phyloP scores from a whole-genome alignment of 2,329 filamentous ascomycete species.

The Xylaria sp. region DNA sequence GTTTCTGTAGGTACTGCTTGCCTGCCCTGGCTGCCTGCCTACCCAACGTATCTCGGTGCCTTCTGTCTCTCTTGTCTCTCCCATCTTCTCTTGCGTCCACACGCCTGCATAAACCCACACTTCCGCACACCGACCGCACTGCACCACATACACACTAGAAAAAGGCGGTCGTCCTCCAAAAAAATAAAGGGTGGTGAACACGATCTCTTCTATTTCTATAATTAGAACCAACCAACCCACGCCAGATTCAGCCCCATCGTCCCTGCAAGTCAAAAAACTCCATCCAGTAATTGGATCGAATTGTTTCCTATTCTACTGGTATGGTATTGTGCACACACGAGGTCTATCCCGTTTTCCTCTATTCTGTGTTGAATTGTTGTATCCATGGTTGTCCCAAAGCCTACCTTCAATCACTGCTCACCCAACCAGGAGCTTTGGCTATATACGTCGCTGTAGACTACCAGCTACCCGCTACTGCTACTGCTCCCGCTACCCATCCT shows the following conservation, averaged over 20 bases:
- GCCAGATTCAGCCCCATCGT: slow-evolving; percentile 63
- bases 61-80: background rate
- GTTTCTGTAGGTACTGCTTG: background rate
- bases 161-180: slow-evolving; percentile 20
- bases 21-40: background rate
- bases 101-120: slow-evolving; percentile 15
- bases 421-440: background rate
- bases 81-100: background rate
- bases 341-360: slow-evolving; percentile 13
- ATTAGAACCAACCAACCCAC: slow-evolving; percentile 62
- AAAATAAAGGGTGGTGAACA: slow-evolving; percentile 51
- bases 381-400: background rate
- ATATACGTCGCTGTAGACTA: background rate
- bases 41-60: background rate
- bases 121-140: slow-evolving; percentile 35
- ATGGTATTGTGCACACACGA: slow-evolving; percentile 25
- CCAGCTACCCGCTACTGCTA: background rate
- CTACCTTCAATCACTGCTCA: background rate
- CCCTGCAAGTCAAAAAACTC: slow-evolving; percentile 52
- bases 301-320: slow-evolving; percentile 25
- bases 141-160: slow-evolving; percentile 8
- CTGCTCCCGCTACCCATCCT: background rate
- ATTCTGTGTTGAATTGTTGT: slow-evolving; percentile 39
- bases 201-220: slow-evolving; percentile 63
- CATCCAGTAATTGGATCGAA: slow-evolving; percentile 38